Percentiles rank a stretch among this genome's conserved stretches.
Conservation (phyloP, 2,329 filamentous ascomycete genomes). For the Daldinia sp. region DNA sequence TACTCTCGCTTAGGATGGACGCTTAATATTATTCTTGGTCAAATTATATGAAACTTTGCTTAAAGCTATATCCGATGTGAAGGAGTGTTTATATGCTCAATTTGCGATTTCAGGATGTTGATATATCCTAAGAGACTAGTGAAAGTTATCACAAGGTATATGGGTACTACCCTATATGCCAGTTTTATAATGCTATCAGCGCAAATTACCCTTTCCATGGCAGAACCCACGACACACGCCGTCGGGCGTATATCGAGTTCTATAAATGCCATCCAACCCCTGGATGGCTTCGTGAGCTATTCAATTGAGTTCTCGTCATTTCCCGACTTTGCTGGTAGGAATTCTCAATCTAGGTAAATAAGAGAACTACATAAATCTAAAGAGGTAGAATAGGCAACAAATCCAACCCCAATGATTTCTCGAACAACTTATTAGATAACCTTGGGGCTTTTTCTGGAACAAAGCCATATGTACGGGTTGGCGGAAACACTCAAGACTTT, state of each 20-base stretch:
- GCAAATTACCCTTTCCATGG: slow-evolving; percentile 35
- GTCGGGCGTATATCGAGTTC: slow-evolving; percentile 29
- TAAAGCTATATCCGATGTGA: background rate
- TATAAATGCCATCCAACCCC: slow-evolving; percentile 47
- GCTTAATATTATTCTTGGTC: background rate
- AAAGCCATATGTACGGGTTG: slow-evolving; percentile 72
- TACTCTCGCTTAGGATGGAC: background rate
- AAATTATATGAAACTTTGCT: background rate
- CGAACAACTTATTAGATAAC: slow-evolving; percentile 70
- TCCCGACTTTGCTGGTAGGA: slow-evolving; percentile 53
- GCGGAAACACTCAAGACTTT: slow-evolving; percentile 76
- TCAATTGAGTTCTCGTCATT: slow-evolving; percentile 58
- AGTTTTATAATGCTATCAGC: slow-evolving; percentile 35
- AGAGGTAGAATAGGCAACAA: slow-evolving; percentile 49
- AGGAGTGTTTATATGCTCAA: background rate
- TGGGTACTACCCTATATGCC: slow-evolving; percentile 29
- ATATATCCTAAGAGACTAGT: background rate
- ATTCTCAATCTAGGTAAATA: slow-evolving; percentile 40
- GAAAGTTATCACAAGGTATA: background rate
- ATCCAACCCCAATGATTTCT: slow-evolving; percentile 69
- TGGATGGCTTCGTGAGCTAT: slow-evolving; percentile 58
- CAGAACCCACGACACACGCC: slow-evolving; percentile 30
- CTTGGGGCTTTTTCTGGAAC: slow-evolving; percentile 65
- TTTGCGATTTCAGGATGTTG: background rate
- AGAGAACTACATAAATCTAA: slow-evolving; percentile 31